Conservation (phyloP, 2,329 filamentous ascomycete species). For the Pseudogymnoascus sp. region DNA sequence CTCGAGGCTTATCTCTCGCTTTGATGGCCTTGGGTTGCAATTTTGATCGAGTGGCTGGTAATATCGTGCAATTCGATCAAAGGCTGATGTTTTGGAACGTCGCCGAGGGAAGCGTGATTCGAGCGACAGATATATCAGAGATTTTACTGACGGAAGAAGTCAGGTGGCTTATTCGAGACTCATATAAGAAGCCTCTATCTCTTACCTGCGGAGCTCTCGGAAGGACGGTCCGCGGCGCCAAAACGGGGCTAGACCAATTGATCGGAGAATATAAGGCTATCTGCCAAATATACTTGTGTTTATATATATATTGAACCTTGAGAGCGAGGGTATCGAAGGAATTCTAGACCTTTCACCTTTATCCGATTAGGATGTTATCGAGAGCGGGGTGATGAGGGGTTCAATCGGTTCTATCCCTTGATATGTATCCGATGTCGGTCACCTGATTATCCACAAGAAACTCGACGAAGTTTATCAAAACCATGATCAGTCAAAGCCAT, state of each 20-base stretch:
- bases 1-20: background rate
- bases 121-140: background rate
- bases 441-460: background rate
- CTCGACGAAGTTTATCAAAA: background rate
- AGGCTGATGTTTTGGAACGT: background rate
- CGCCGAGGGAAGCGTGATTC: background rate
- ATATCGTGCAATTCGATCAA: background rate
- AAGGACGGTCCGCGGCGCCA: background rate
- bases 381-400: slow-evolving; percentile 8
- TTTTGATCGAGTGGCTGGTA: background rate
- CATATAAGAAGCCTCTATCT: slow-evolving; percentile 6
- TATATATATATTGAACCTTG: slow-evolving; percentile 2
- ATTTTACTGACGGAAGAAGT: background rate
- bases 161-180: slow-evolving; percentile 5
- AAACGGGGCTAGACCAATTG: background rate
- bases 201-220: slow-evolving; percentile 1
- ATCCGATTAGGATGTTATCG: slow-evolving; percentile 8
- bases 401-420: background rate
- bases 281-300: background rate
- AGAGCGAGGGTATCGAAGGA: background rate
- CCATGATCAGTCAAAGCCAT: background rate
- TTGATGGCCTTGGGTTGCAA: background rate
- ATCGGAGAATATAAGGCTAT: background rate
- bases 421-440: background rate
- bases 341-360: background rate